A percentile compares a stretch with the other conserved stretches of the same genome.
Evolutionary conservation across 1,284 basidiomycete genomes (phyloP).

Genomic region (Malassezia pachydermatis): DNA sequence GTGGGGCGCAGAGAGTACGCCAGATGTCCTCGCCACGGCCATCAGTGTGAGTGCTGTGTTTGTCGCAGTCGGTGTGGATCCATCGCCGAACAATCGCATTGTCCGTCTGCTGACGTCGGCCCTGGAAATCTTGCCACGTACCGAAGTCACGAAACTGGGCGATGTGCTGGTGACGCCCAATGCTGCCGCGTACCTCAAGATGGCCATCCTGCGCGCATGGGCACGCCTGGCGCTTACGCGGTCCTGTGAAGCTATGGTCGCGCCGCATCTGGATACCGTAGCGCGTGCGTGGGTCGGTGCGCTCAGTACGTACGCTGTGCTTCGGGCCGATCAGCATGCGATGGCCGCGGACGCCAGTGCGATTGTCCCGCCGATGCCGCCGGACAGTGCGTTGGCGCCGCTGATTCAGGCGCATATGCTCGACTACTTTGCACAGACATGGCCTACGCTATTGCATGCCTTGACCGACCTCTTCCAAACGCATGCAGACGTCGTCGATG

Average conservation of each 20-base stretch:
- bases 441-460: conserved; percentile 75
- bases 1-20: conserved; percentile 85
- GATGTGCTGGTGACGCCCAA: conserved; percentile 80
- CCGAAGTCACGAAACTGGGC: conserved; percentile 54
- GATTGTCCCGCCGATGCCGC: conserved; percentile 57
- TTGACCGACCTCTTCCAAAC: conserved; percentile 59
- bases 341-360: conserved; percentile 53
- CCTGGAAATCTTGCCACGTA: conserved; percentile 48
- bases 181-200: conserved; percentile 84
- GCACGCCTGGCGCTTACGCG: conserved; percentile 80
- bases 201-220: conserved; percentile 90
- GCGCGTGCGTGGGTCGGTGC: conserved; percentile 78
- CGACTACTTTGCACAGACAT: conserved; percentile 60
- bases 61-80: conserved; percentile 88
- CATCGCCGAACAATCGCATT: conserved; percentile 91
- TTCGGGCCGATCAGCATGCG: conserved; percentile 57
- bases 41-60: conserved; percentile 90
- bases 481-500: conserved; percentile 1
- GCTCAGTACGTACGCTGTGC: conserved; percentile 80
- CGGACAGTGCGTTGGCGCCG: conserved; percentile 58
- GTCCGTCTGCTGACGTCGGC: conserved; percentile 68
- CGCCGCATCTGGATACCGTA: conserved; percentile 66
- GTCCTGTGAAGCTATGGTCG: conserved; percentile 65
- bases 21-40: conserved; percentile 84
- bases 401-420: conserved; percentile 79